These are phyloP conservation scores for Gloeophyllum trabeum DNA, from an alignment of 768 basidiomycete genomes.

Conservation along the genomic window DNA sequence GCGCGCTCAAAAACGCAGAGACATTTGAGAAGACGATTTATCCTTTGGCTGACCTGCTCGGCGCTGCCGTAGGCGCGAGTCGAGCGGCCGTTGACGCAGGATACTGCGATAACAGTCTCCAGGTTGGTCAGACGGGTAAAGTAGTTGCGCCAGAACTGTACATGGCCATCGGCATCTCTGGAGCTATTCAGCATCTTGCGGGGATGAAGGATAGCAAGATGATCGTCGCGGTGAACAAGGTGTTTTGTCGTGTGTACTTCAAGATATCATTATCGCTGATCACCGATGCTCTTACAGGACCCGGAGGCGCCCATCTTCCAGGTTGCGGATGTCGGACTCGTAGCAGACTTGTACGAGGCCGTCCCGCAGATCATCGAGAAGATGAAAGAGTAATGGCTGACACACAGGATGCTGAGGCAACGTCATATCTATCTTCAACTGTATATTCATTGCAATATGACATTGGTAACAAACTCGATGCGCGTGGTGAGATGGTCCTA, in stretches of 20 bases:
- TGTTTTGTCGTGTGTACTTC: slow-evolving; percentile 14
- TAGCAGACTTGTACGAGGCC: slow-evolving; percentile 85
- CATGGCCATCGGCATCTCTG: slow-evolving; percentile 93
- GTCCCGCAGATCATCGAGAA: slow-evolving; percentile 89
- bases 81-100: slow-evolving; percentile 97
- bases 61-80: slow-evolving; percentile 96
- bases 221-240: slow-evolving; percentile 98
- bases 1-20: slow-evolving; percentile 89
- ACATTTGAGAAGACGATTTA: slow-evolving; percentile 82
- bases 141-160: slow-evolving; percentile 96
- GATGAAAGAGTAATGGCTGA: slow-evolving; percentile 56
- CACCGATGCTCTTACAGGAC: slow-evolving; percentile 40
- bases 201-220: slow-evolving; percentile 99
- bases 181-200: slow-evolving; percentile 97
- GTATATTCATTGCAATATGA: no score
- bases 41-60: slow-evolving; percentile 86
- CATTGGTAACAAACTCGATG: no score
- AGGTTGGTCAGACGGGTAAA: slow-evolving; percentile 99
- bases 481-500: no score
- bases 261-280: slow-evolving; percentile 6
- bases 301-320: slow-evolving; percentile 99
- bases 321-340: slow-evolving; percentile 90
- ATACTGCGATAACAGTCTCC: slow-evolving; percentile 93
- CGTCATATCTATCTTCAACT: no score
- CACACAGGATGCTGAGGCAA: no score